Conservation (phyloP, 2,329 filamentous ascomycete species). For the Aspergillus intermedius region DNA sequence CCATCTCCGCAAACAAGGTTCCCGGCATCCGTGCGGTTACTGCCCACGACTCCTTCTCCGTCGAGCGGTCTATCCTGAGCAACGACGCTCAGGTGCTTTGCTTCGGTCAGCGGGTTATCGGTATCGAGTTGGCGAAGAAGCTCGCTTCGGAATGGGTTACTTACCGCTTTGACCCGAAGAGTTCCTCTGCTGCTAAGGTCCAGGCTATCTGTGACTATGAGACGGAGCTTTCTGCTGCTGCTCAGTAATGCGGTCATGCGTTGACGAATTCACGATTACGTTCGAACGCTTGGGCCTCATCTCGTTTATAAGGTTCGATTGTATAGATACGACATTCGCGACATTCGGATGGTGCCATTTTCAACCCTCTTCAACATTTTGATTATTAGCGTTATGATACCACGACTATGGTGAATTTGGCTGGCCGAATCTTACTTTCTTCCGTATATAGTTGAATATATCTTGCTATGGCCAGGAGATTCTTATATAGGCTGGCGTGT, state of each 20-base stretch:
- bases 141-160: conserved; percentile 75
- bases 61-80: conserved; percentile 72
- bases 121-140: conserved; percentile 70
- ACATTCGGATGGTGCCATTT: too few species aligned
- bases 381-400: neutral
- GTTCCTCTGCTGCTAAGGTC: conserved; percentile 57
- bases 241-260: neutral
- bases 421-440: conserved; percentile 10
- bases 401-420: conserved; percentile 5
- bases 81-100: conserved; percentile 85
- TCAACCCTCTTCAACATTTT: too few species aligned
- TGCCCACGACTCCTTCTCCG: conserved; percentile 77
- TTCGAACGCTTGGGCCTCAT: neutral
- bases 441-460: neutral
- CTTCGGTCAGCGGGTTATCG: conserved; percentile 77
- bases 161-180: conserved; percentile 69
- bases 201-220: conserved; percentile 43
- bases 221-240: conserved; percentile 24
- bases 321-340: too few species aligned
- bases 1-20: conserved; percentile 84
- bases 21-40: conserved; percentile 80
- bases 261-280: neutral
- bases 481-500: too few species aligned
- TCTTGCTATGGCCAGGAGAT: too few species aligned
- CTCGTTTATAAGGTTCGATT: neutral